Evolutionary conservation across 2,329 filamentous ascomycete genomes (phyloP).

Genomic region (Acrodontium crateriforme): DNA sequence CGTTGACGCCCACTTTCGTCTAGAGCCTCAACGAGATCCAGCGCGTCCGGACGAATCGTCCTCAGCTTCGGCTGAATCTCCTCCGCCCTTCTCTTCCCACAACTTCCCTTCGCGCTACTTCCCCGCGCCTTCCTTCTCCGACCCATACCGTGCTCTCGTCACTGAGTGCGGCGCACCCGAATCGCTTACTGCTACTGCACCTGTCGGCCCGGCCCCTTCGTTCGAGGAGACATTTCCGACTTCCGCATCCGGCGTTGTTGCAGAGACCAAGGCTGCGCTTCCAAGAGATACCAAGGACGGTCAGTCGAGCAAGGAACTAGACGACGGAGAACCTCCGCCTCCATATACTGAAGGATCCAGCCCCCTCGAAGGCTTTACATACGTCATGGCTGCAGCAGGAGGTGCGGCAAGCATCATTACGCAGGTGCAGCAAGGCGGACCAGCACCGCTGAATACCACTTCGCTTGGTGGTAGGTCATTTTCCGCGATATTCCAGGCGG

Average conservation of each 20-base stretch:
- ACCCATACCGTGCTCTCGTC: constrained; percentile 31
- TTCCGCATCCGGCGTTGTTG: constrained; percentile 37
- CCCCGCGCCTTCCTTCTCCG: constrained; percentile 33
- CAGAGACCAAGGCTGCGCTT: constrained; percentile 73
- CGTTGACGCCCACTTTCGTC: constrained; percentile 18
- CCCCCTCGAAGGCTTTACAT: constrained; percentile 82
- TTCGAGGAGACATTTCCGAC: constrained; percentile 24
- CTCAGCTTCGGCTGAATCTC: constrained; percentile 36
- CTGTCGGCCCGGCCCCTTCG: constrained; percentile 31
- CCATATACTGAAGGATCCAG: constrained; percentile 92
- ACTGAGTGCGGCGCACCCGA: constrained; percentile 19
- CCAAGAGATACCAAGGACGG: constrained; percentile 69
- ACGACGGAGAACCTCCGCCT: constrained; percentile 84
- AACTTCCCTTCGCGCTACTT: constrained; percentile 50
- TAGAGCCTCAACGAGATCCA: constrained; percentile 7
- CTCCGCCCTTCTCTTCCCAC: constrained; percentile 52
- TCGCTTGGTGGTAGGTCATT: constrained; percentile 62
- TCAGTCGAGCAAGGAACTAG: constrained; percentile 54
- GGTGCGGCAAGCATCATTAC: constrained; percentile 97
- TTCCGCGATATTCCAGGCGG: too few relatives aligned
- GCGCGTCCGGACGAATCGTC: constrained; percentile 12
- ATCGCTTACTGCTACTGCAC: constrained; percentile 35
- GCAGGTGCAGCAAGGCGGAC: constrained; percentile 86
- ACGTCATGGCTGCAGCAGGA: constrained; percentile 95
- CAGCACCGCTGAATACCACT: constrained; percentile 73